Conservation (phyloP, 2,329 filamentous ascomycete genomes). For the Aschersonia sp. region DNA sequence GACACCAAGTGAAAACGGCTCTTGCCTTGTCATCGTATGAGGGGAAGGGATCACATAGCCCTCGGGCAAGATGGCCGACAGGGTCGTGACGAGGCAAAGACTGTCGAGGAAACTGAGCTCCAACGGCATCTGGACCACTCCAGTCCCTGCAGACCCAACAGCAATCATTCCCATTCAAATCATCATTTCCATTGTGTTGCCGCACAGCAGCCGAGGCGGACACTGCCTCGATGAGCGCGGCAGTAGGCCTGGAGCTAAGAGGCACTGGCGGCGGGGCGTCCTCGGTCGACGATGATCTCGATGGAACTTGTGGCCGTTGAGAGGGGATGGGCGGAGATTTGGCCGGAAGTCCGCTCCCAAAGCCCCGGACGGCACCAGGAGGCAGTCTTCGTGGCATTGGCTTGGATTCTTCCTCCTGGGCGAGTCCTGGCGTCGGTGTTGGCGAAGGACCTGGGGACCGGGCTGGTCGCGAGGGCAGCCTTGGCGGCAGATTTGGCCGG, state of each 20-base stretch:
- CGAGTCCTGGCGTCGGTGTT: not conserved
- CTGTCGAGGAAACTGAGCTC: slow-evolving; percentile 58
- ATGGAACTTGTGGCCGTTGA: slow-evolving; percentile 3
- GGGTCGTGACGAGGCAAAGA: slow-evolving; percentile 52
- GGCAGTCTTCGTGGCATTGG: slow-evolving; percentile 4
- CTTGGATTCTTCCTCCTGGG: slow-evolving; percentile 1
- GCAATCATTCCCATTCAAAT: slow-evolving; percentile 9
- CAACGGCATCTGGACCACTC: slow-evolving; percentile 63
- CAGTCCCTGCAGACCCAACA: slow-evolving; percentile 85
- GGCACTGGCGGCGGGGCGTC: slow-evolving; percentile 37
- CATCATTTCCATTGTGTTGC: slow-evolving; percentile 4
- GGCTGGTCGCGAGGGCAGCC: slow-evolving; percentile 33
- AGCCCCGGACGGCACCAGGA: slow-evolving; percentile 8
- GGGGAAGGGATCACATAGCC: slow-evolving; percentile 64
- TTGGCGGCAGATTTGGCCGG: slow-evolving; percentile 31
- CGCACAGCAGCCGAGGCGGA: slow-evolving; percentile 16
- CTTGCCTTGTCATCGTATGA: slow-evolving; percentile 84
- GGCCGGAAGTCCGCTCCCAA: slow-evolving; percentile 5
- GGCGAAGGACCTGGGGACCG: slow-evolving; percentile 12
- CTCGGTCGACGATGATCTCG: slow-evolving; percentile 5
- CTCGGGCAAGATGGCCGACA: slow-evolving; percentile 59
- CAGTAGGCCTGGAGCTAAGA: slow-evolving; percentile 33
- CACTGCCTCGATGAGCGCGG: slow-evolving; percentile 33
- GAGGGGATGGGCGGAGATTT: not conserved
- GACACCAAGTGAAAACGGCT: slow-evolving; percentile 87